A percentile compares a stretch with the other conserved stretches of the same genome.
phyloP scores from a whole-genome alignment of 2,329 filamentous ascomycete species.

The Alternaria hordeiaustralica region DNA sequence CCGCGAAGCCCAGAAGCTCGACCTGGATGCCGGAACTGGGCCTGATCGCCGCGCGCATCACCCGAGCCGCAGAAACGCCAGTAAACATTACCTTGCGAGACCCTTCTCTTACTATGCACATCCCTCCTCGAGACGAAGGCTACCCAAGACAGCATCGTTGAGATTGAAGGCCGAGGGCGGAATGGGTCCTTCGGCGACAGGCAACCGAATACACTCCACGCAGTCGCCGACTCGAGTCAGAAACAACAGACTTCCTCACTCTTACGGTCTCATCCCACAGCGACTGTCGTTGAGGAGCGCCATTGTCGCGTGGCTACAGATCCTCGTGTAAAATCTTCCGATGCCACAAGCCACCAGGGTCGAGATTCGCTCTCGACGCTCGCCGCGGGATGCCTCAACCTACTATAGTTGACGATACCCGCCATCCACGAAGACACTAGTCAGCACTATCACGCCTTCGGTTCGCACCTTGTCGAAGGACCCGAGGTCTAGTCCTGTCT shows the following conservation, averaged over 20 bases:
- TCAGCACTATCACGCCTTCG: constrained; percentile 14
- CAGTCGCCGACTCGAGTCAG: constrained; percentile 1
- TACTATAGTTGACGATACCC: constrained; percentile 22
- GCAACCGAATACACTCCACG: neutral
- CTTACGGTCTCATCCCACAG: neutral
- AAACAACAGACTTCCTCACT: constrained; percentile 2
- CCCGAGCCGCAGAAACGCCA: constrained; percentile 6
- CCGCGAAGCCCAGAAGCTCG: constrained; percentile 1
- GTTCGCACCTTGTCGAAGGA: constrained; percentile 15
- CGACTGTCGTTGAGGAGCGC: constrained; percentile 12
- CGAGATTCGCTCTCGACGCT: constrained; percentile 20
- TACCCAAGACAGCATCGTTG: neutral
- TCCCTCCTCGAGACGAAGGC: constrained; percentile 1
- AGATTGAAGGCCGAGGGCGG: constrained; percentile 2
- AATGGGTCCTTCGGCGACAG: neutral
- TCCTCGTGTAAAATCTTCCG: constrained; percentile 11
- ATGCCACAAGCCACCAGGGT: constrained; percentile 18
- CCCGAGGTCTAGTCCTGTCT: constrained; percentile 7
- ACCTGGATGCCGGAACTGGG: neutral
- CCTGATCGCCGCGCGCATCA: constrained; percentile 7
- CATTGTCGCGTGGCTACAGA: constrained; percentile 18
- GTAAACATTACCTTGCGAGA: constrained; percentile 7
- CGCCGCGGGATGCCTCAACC: constrained; percentile 10
- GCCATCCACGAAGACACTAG: constrained; percentile 19
- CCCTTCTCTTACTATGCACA: constrained; percentile 9